phyloP scores from a whole-genome alignment of 2,329 filamentous ascomycete species.

The Neopestalotiopsis clavispora region DNA sequence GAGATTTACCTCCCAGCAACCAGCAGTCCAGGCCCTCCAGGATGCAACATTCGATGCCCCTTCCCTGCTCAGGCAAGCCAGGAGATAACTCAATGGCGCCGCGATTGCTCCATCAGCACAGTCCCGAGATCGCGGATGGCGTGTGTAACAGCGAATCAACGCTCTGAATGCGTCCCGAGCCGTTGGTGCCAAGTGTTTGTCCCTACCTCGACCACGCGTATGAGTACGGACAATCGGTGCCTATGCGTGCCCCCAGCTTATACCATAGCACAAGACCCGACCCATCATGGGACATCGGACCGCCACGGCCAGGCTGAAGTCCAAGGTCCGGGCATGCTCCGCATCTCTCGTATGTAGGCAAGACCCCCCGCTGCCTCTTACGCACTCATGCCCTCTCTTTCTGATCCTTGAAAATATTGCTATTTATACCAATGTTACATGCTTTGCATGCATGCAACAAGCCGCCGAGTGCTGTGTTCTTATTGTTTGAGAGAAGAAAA shows the following conservation, averaged over 20 bases:
- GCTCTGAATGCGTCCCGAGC: constrained; percentile 11
- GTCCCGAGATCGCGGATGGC: constrained; percentile 10
- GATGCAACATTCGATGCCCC: not conserved
- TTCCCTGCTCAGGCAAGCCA: not conserved
- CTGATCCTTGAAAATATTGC: not conserved
- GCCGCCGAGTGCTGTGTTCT: not conserved
- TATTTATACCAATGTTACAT: not conserved
- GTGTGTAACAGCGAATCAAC: constrained; percentile 2
- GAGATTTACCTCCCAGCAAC: not conserved
- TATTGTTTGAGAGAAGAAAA: not conserved
- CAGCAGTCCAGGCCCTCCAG: not conserved
- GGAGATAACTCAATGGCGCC: not conserved
- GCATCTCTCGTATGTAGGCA: not conserved
- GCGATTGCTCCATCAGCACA: constrained; percentile 4
- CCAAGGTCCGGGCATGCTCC: not conserved
- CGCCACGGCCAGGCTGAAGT: not conserved
- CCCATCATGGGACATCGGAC: not conserved
- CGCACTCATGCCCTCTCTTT: not conserved
- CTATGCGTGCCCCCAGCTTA: not conserved
- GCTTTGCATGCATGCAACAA: not conserved
- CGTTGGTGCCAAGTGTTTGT: constrained; percentile 4
- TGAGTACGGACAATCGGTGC: not conserved
- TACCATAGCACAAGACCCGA: no score
- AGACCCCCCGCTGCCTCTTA: not conserved
- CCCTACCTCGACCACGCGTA: not conserved